phyloP scores from a whole-genome alignment of 176 grass and related monocot species.

The Phoenix dactylifera region DNA sequence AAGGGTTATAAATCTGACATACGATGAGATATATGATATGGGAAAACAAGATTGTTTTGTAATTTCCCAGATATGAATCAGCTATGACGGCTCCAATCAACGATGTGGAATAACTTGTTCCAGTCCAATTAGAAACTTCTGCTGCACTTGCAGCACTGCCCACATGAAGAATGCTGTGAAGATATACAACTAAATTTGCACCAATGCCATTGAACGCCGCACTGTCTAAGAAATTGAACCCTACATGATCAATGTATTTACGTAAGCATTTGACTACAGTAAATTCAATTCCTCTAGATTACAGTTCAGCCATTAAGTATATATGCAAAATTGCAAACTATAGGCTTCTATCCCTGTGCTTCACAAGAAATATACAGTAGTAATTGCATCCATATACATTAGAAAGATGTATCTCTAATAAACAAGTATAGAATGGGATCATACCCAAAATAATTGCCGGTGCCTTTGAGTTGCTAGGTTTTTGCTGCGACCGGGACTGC shows the following conservation, averaged over 20 bases:
- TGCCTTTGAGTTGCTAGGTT: slow-evolving; percentile 53
- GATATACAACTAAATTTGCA: slow-evolving; percentile 78
- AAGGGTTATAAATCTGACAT: slow-evolving; percentile 15
- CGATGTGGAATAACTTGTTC: slow-evolving; percentile 67
- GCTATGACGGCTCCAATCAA: slow-evolving; percentile 74
- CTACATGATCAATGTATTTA: slow-evolving; percentile 16
- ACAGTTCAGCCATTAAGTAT: too few relatives aligned
- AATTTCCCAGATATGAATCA: slow-evolving; percentile 85
- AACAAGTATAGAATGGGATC: slow-evolving; percentile 9
- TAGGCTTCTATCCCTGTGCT: too few relatives aligned
- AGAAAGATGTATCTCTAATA: background rate
- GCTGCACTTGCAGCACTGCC: slow-evolving; percentile 62
- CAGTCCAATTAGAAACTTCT: slow-evolving; percentile 70
- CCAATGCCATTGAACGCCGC: slow-evolving; percentile 63
- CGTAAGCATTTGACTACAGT: too few relatives aligned
- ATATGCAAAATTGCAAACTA: too few relatives aligned
- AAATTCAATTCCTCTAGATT: too few relatives aligned
- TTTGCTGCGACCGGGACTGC: slow-evolving; percentile 2
- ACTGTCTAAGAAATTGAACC: slow-evolving; percentile 83
- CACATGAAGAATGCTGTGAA: slow-evolving; percentile 70
- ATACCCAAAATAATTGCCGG: slow-evolving; percentile 69
- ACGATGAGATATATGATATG: slow-evolving; percentile 67
- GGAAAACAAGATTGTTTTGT: slow-evolving; percentile 62
- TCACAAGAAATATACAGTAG: too few relatives aligned
- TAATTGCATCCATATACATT: too few relatives aligned